A percentile compares a stretch with the other conserved stretches of the same genome.
phyloP scores from a whole-genome alignment of 208 protist species.

The Novymonas esmeraldas region DNA sequence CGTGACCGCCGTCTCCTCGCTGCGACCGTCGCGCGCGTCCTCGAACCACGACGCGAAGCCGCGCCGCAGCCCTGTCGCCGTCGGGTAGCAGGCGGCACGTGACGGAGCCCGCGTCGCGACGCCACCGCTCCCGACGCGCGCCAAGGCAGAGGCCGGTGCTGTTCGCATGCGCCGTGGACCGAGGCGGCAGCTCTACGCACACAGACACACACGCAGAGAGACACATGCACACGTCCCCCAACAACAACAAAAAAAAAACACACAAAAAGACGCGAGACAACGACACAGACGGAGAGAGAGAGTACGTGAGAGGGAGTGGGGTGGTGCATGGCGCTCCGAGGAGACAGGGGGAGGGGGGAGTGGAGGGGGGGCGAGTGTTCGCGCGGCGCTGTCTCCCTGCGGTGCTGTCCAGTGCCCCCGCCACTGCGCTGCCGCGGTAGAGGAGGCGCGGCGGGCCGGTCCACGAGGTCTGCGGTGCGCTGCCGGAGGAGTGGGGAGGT shows the following conservation, averaged over 20 bases:
- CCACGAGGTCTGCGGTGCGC: too few relatives aligned
- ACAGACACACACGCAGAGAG: neutral
- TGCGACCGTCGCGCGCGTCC: constrained; percentile 29
- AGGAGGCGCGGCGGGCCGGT: too few relatives aligned
- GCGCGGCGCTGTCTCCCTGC: too few relatives aligned
- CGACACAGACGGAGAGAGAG: too few relatives aligned
- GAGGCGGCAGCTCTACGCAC: neutral
- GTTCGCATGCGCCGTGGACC: neutral
- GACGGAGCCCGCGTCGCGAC: neutral
- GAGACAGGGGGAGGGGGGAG: too few relatives aligned
- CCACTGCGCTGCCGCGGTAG: too few relatives aligned
- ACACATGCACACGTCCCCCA: neutral
- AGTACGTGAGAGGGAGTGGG: too few relatives aligned
- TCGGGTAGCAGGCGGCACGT: neutral
- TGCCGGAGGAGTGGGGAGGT: too few relatives aligned
- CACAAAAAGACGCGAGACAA: too few relatives aligned
- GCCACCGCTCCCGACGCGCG: neutral
- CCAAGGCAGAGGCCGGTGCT: neutral
- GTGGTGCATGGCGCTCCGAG: too few relatives aligned
- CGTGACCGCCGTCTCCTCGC: constrained; percentile 36
- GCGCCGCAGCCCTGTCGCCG: constrained; percentile 13
- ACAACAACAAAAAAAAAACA: neutral
- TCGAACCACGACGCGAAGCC: constrained; percentile 72
- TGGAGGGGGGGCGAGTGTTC: too few relatives aligned
- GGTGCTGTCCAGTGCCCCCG: too few relatives aligned